Percentiles rank a stretch among this genome's conserved stretches.
phyloP scores from a whole-genome alignment of 495 filamentous ascomycete species.

The Neurospora sp. region DNA sequence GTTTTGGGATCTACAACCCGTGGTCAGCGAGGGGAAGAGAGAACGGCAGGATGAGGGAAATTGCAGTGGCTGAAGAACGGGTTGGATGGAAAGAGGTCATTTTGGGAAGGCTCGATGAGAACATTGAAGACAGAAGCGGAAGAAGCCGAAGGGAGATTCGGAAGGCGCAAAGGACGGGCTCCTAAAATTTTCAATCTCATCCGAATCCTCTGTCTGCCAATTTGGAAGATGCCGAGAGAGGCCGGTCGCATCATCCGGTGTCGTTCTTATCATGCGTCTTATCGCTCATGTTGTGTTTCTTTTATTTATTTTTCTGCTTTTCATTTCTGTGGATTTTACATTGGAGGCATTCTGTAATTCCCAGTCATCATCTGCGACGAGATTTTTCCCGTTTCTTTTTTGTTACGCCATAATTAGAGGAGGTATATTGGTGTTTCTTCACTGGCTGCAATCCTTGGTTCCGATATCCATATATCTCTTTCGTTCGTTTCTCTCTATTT shows the following conservation, averaged over 20 bases:
- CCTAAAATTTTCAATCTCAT: neutral
- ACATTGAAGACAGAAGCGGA: neutral
- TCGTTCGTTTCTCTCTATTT: neutral
- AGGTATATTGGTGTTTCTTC: neutral
- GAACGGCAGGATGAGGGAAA: neutral
- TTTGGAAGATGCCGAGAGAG: neutral
- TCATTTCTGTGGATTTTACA: neutral
- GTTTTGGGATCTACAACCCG: neutral
- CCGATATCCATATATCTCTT: neutral
- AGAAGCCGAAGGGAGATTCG: neutral
- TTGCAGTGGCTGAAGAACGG: no score
- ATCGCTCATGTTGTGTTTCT: neutral
- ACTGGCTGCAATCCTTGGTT: neutral
- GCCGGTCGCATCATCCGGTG: neutral
- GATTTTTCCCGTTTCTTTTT: neutral
- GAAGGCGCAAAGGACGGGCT: neutral
- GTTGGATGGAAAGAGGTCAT: neutral
- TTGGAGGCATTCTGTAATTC: neutral
- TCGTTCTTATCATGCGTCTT: neutral
- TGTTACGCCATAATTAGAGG: neutral
- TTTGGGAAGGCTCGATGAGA: neutral
- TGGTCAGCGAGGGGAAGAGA: neutral
- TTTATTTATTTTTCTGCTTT: neutral
- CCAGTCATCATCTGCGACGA: neutral
- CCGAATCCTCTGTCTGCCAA: neutral